These are phyloP conservation scores for Nemania serpens DNA, from an alignment of 2,329 filamentous ascomycete species.

Conservation along the genomic window DNA sequence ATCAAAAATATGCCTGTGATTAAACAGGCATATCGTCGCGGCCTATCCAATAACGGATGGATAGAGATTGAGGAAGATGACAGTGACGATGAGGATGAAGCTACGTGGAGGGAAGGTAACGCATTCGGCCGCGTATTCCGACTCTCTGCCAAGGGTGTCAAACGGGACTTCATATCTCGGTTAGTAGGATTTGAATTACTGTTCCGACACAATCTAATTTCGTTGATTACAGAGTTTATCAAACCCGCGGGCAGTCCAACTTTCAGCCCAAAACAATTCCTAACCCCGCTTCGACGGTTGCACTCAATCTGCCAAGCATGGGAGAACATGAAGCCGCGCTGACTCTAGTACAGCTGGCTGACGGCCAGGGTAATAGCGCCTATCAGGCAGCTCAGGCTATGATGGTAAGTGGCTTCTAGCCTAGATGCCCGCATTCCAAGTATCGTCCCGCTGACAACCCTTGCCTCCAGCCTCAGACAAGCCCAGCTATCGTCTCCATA, in stretches of 20 bases:
- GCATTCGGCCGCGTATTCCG: constrained; percentile 69
- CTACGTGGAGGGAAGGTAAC: constrained; percentile 61
- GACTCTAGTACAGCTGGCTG: constrained; percentile 62
- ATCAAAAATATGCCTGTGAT: constrained; percentile 60
- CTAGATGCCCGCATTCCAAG: not conserved
- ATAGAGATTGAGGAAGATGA: constrained; percentile 70
- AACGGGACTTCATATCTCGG: constrained; percentile 73
- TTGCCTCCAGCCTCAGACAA: constrained; percentile 48
- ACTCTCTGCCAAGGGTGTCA: constrained; percentile 66
- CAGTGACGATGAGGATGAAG: constrained; percentile 60
- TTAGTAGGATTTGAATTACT: constrained; percentile 44
- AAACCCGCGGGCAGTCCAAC: constrained; percentile 31
- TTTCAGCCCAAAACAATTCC: constrained; percentile 6
- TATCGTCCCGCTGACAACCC: constrained; percentile 13
- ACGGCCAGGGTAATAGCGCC: constrained; percentile 54
- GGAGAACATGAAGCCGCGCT: constrained; percentile 70
- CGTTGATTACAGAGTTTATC: constrained; percentile 38
- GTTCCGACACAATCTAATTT: constrained; percentile 19
- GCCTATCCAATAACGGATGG: constrained; percentile 71
- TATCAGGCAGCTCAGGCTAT: constrained; percentile 63
- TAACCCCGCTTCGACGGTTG: constrained; percentile 33
- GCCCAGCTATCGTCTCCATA: constrained; percentile 50
- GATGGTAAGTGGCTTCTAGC: constrained; percentile 56
- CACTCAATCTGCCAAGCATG: constrained; percentile 53
- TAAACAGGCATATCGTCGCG: constrained; percentile 61